Base-by-base conservation (phyloP, 768 basidiomycete genomes). In the Saitozyma sp. region DNA sequence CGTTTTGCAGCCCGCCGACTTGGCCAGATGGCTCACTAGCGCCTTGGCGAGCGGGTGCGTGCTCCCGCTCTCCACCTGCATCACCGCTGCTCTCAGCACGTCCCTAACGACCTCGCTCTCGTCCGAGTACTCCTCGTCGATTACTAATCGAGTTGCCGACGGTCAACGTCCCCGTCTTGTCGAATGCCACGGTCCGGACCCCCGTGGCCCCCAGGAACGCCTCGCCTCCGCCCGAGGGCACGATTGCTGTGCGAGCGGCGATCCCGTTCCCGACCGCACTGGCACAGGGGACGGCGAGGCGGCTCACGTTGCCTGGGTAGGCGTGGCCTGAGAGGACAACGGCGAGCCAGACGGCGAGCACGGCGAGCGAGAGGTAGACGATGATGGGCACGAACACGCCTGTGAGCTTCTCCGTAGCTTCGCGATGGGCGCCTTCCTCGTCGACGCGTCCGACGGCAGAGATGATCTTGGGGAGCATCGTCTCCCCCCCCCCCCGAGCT, bases 131-230 rank as follows among this genome's bases (percentile, higher is more conserved):
- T 68, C 45, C 57, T 75, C 80, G 67, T 89, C 84, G 4, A 85
- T 85, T 10, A 91, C 89, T 8, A 77, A 78, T 81, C 7, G 87
- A 85, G 56, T 87, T 84, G n/a, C 72, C 74, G 11, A 88, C 88
- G 0, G 91, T 91, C 37, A 92, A 78, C 0, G 91, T 92, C 7
- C 91, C 91, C 3, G 91, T 92, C 80, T 93, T 93, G 80, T 93
- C 91, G 63, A 92, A 90, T 3, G 87, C 87, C 48, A 93, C 78
- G 16, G 86, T 76, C 67, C 89, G 86, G 41, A 91, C 82, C 64
- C 87, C 85, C 0, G 88, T 87, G 63, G 89, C 87, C 56, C 89
- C 88, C 72, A 91, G 88, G 76, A 92, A 92, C 0, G 91, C 90
- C 78, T 91, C 89, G 8, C 91, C 91, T 17, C 91, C 91, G 19